Base-by-base conservation (phyloP, 1,284 basidiomycete species). In the Rhodotorula mucilaginosa region DNA sequence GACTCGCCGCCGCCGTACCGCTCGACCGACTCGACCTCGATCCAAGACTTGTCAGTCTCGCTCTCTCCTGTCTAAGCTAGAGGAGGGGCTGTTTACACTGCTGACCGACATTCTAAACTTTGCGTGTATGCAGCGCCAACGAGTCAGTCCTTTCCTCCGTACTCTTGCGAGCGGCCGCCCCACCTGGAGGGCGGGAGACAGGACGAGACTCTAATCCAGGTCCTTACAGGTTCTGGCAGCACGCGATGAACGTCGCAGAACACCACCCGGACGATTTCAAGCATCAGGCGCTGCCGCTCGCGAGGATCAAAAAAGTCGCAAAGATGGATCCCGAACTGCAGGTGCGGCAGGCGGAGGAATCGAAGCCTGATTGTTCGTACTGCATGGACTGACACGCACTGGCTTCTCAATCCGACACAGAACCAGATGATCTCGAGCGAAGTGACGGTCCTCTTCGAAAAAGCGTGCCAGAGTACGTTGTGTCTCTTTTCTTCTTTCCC, bases 221-320 rank as follows among this genome's bases (percentile, higher is more conserved):
- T 23, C 10, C 23, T 46, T 23, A 46, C 68, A 76, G 75, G 6
- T 93, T 93, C 81, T 93, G 91, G 91, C 89, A 90, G 79, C 83
- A 90, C 49, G 90, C 92, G 77, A 85, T 93, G 64, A 87, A 90
- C 79, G 84, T 87, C 6, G 90, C 90, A 0, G 91, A 93, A 80
- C 86, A 89, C 77, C 89, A 91, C 79, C 89, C 88, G 0, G 89
- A 90, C 49, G 91, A 93, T 81, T 92, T 91, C 77, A 85, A 90
- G 70, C 91, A 92, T 79, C 91, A 91, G 0, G 88, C 90, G 10
- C 83, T 93, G n/a, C 91, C 92, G 10, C 83, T 97, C 48, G 93
- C 93, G 21, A 85, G 93, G 79, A 96, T 97, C 78, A 97, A 97
- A 84, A 96, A 97, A 81, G 94, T 97, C 74, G 97, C 97, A 92